These are phyloP conservation scores for Colletotrichum lini DNA, from an alignment of 2,329 filamentous ascomycete genomes.

Conservation along the genomic window DNA sequence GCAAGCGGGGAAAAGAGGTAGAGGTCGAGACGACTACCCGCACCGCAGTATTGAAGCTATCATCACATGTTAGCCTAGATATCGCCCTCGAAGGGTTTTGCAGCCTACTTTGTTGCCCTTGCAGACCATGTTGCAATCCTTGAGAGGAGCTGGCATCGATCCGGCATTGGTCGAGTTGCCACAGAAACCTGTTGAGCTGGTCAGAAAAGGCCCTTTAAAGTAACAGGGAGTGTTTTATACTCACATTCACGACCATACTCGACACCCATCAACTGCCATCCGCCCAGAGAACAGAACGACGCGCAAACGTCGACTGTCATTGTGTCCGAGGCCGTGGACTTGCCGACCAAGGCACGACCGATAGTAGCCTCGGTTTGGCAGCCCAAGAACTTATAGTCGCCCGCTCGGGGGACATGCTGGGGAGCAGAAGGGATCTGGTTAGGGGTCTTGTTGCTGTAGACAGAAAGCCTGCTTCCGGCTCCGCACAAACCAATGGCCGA, in stretches of 20 bases:
- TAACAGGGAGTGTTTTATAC: background rate
- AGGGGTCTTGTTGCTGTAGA: conserved; percentile 44
- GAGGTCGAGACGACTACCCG: conserved; percentile 37
- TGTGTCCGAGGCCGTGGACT: conserved; percentile 43
- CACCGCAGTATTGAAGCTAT: conserved; percentile 42
- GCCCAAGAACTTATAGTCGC: conserved; percentile 44
- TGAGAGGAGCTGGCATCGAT: conserved; percentile 36
- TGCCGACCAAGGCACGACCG: conserved; percentile 43
- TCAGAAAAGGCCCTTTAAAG: background rate
- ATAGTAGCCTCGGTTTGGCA: conserved; percentile 45
- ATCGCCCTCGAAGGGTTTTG: background rate
- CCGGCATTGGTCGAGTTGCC: conserved; percentile 43
- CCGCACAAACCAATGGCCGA: conserved; percentile 39
- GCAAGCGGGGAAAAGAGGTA: conserved; percentile 19
- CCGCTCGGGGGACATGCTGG: conserved; percentile 37
- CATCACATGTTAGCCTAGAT: conserved; percentile 10
- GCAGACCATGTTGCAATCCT: conserved; percentile 46
- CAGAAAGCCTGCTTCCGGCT: conserved; percentile 43
- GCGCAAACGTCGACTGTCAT: conserved; percentile 48
- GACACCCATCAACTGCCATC: conserved; percentile 45
- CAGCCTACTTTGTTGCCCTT: conserved; percentile 40
- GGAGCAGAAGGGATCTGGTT: conserved; percentile 37
- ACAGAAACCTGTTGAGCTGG: conserved; percentile 39
- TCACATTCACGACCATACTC: conserved; percentile 49
- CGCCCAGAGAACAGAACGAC: conserved; percentile 44